Base-by-base conservation (phyloP, 768 basidiomycete genomes). In the Pleurotus eryngii region DNA sequence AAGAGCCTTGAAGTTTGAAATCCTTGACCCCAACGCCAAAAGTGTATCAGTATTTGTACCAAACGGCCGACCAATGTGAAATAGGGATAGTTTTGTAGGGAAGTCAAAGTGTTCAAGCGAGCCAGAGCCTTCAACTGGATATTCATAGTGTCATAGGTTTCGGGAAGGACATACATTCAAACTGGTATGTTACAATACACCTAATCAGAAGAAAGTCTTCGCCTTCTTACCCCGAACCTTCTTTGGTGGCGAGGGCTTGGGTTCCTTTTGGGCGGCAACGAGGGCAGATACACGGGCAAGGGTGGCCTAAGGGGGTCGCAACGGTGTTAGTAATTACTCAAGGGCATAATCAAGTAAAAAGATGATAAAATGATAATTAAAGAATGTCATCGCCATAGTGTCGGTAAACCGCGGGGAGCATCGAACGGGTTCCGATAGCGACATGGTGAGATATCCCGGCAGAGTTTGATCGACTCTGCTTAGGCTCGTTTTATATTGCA, bases 221-320 rank as follows among this genome's bases (percentile, higher is more conserved):
- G 76, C 78, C 74, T 89, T 90, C 79, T 84, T 86, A 56, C 90
- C 89, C 65, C 90, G 80, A 60, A 75, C 60, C 76, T 90, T 91
- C 81, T 83, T 90, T 49, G 81, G 74, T 66, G 80, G 88, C 62
- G 71, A 64, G 9, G 82, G 67, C 72, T 88, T 90, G 71, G 82
- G 87, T 70, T 87, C 85, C 67, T 80, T 84, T 74, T 90, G 87
- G 53, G 89, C 72, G 24, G 79, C 81, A 56, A 86, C 61, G 60
- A 92, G 78, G 43, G 89, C 87, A 59, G 89, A 90, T 24, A 85
- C 81, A 60, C 91, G 89, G 48, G 86, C 89, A 46, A 93, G 80
- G 60, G 85, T 78, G 59, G 87, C 87, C 90, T 92, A 64, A 35
- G 2, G 39, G 5, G 53, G 45, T 55, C 30, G 59, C 8, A 42